A percentile compares a stretch with the other conserved stretches of the same genome.
Conservation (phyloP, 2,329 filamentous ascomycete species). For the Ampelomyces quisqualis region DNA sequence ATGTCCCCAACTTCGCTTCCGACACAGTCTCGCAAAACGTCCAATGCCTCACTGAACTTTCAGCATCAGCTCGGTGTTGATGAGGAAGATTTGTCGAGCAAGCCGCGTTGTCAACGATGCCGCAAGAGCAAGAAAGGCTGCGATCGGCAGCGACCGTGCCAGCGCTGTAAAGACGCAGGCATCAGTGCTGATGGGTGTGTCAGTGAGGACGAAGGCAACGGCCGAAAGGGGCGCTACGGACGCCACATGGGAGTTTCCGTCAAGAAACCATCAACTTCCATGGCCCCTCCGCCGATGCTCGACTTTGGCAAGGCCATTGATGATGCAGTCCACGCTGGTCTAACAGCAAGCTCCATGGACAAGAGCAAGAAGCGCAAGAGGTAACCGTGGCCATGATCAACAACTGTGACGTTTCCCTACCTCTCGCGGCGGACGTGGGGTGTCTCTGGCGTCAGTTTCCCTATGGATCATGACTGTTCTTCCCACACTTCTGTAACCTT, state of each 20-base stretch:
- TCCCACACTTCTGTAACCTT: no score
- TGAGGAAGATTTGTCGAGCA: conserved; percentile 89
- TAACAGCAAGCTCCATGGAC: conserved; percentile 43
- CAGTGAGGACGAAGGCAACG: conserved; percentile 97
- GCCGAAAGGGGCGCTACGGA: conserved; percentile 88
- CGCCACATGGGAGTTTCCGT: conserved; percentile 68
- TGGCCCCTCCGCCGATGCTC: conserved; percentile 40
- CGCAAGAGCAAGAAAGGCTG: conserved; percentile 99
- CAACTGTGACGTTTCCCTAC: no score
- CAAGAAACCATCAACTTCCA: conserved; percentile 53
- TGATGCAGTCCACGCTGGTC: conserved; percentile 15
- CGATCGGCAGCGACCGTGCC: conserved; percentile 92
- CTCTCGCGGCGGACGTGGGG: no score
- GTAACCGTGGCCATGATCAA: no score
- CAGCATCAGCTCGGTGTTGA: conserved; percentile 64
- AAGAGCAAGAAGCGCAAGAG: conserved; percentile 72
- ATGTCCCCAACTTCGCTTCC: conserved; percentile 64
- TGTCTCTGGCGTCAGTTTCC: no score
- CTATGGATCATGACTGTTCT: no score
- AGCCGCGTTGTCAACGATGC: conserved; percentile 96
- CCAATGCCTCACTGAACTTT: conserved; percentile 67
- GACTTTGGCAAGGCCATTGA: conserved; percentile 34
- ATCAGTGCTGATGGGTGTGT: conserved; percentile 91
- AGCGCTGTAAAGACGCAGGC: conserved; percentile 92
- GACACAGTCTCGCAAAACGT: conserved; percentile 70